Evolutionary conservation across 352 stramenopile genomes (phyloP), one percentile per base, ranked within the genome.

Genomic region (Pythium aquatile): DNA sequence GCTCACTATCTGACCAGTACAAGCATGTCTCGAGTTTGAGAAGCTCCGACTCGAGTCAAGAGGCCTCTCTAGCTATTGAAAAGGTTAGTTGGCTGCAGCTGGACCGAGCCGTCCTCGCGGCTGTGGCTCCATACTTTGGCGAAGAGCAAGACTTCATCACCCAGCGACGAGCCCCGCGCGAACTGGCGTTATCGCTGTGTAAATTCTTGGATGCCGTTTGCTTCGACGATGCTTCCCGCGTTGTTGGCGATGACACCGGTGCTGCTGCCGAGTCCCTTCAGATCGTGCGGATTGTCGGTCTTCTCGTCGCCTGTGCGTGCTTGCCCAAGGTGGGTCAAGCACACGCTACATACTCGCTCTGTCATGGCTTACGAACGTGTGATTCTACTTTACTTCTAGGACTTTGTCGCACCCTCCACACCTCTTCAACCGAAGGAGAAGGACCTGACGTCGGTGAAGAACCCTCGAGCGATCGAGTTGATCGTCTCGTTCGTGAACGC

Each of bases 131-230:
- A 17, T 63, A 59, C 29, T 66, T 70, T 42, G 58, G 57, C 2
- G 53, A 66, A 20, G 51, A 61, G n/a, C 64, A 65, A 65, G 56
- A 65, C 20, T 70, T 70, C 17, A 46, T 70, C 47, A 51, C 40
- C 10, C 63, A 70, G 3, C 28, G 63, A 35, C 63, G 63, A 42
- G 32, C 51, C 17, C 63, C 63, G 5, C 48, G 29, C 11, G 57
- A 55, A 40, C 30, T 70, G 1, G 20, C 56, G 9, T 32, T 44
- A 20, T 56, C 63, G 6, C 55, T 70, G 17, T 64, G 63, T 24
- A 26, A 11, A 2, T 16, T 66, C 8, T 30, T 70, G 51, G 64
- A 66, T 33, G 32, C 42, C 3, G 46, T 63, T 35, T 62, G 57
- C 39, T 2, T 39, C 28, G 58, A 60, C 28, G 33, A 42, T 7